Conservation (phyloP, 495 filamentous ascomycete species). For the Xylaria scruposa region DNA sequence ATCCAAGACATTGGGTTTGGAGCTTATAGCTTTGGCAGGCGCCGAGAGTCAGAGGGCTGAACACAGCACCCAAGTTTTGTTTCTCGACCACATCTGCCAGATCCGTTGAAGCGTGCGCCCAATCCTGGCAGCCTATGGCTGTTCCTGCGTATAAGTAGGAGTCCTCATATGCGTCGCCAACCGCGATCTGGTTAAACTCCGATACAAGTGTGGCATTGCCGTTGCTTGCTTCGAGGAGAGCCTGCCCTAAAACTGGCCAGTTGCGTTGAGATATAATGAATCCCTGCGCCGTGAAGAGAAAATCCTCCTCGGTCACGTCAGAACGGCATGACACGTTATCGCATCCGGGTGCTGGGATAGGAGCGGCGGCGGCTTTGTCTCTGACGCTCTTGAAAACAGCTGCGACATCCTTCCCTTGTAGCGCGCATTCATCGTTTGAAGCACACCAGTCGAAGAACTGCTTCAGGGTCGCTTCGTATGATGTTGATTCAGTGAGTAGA, state of each 20-base stretch:
- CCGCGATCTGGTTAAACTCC: constrained; percentile 31
- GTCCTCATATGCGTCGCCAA: constrained; percentile 34
- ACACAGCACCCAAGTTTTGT: constrained; percentile 26
- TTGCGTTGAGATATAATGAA: constrained; percentile 24
- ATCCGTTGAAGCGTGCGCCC: constrained; percentile 33
- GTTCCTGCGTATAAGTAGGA: constrained; percentile 34
- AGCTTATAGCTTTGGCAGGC: constrained; percentile 38
- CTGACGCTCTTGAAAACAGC: constrained; percentile 37
- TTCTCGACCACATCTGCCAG: constrained; percentile 37
- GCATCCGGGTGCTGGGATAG: constrained; percentile 45
- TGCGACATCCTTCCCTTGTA: constrained; percentile 39
- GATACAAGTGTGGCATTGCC: constrained; percentile 43
- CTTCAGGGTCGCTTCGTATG: constrained; percentile 42
- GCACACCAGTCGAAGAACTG: constrained; percentile 49
- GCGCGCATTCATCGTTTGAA: constrained; percentile 34
- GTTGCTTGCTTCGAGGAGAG: constrained; percentile 36
- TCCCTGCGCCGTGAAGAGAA: constrained; percentile 33
- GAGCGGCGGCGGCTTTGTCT: constrained; percentile 34
- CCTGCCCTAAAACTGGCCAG: constrained; percentile 37
- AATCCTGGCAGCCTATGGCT: constrained; percentile 48
- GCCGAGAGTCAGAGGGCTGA: constrained; percentile 39
- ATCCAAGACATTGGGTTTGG: constrained; percentile 45
- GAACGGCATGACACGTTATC: constrained; percentile 33
- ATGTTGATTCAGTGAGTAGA: constrained; percentile 36
- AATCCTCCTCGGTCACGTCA: constrained; percentile 30